Evolutionary conservation across 768 basidiomycete genomes (phyloP).

Genomic region (Scleroderma bovista): DNA sequence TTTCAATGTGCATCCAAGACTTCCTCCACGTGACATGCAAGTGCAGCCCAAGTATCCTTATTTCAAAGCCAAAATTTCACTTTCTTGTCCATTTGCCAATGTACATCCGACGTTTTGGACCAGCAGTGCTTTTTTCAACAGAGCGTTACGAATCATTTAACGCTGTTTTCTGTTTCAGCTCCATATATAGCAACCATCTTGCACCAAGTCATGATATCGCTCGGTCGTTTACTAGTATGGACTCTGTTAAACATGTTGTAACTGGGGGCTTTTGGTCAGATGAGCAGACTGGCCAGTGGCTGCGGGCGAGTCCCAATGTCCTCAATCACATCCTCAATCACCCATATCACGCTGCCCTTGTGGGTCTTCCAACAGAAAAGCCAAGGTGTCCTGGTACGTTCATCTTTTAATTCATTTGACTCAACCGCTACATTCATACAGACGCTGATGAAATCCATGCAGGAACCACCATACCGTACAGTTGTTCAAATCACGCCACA

Average conservation of each 20-base stretch:
- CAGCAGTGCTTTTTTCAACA: constrained; percentile 24
- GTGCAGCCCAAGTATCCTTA: constrained; percentile 20
- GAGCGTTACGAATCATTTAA: constrained; percentile 6
- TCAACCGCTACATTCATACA: neutral
- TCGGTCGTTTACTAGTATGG: constrained; percentile 4
- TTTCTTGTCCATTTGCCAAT: constrained; percentile 24
- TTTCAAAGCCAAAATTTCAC: constrained; percentile 28
- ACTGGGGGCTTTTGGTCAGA: constrained; percentile 15
- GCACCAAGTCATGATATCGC: constrained; percentile 24
- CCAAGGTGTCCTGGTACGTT: neutral
- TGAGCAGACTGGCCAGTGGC: constrained; percentile 1
- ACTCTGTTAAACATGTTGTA: constrained; percentile 12
- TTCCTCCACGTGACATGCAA: constrained; percentile 15
- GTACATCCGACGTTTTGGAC: constrained; percentile 24
- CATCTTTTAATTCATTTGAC: neutral
- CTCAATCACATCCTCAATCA: neutral
- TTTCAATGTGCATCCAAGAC: constrained; percentile 15
- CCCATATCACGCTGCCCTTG: neutral
- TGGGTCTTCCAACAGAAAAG: neutral
- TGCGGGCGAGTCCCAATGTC: neutral
- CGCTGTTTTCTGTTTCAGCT: constrained; percentile 19
- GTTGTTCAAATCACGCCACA: neutral
- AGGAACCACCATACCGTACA: neutral
- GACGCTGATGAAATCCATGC: neutral
- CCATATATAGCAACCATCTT: constrained; percentile 26